These are phyloP conservation scores for Fusarium agapanthi DNA, from an alignment of 2,329 filamentous ascomycete genomes.

Conservation along the genomic window DNA sequence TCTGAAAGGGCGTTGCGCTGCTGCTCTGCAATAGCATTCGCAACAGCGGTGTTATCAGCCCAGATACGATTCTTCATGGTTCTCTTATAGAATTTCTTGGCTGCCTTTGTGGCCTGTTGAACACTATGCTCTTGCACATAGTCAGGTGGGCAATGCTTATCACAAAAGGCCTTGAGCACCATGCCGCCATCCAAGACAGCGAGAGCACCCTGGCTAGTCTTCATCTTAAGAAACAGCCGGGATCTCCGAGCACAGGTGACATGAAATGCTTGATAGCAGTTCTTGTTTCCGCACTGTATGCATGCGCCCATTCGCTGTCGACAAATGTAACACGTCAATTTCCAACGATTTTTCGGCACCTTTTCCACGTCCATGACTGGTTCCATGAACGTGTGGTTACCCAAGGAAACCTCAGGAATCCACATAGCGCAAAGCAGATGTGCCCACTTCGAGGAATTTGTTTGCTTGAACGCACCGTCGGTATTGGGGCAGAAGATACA, in stretches of 20 bases:
- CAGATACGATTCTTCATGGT: constrained; percentile 90
- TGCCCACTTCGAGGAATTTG: constrained; percentile 94
- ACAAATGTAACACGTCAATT: constrained; percentile 93
- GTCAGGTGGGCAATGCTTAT: constrained; percentile 91
- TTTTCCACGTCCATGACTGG: constrained; percentile 98
- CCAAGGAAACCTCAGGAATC: constrained; percentile 96
- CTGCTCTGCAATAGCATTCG: constrained; percentile 79
- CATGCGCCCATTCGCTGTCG: constrained; percentile 97
- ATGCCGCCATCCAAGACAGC: constrained; percentile 81
- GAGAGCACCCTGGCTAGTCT: constrained; percentile 82
- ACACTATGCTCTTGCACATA: constrained; percentile 89
- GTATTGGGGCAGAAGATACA: constrained; percentile 99
- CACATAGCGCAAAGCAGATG: constrained; percentile 97
- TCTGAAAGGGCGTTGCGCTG: constrained; percentile 71
- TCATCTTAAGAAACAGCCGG: constrained; percentile 94
- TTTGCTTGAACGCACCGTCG: constrained; percentile 98
- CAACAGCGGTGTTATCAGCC: constrained; percentile 89
- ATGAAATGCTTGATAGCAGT: constrained; percentile 96
- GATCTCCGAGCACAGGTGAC: constrained; percentile 93
- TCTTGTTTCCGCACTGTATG: constrained; percentile 98
- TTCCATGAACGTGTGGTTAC: constrained; percentile 97
- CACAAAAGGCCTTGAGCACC: constrained; percentile 92
- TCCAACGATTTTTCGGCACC: constrained; percentile 94
- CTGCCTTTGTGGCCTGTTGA: constrained; percentile 79
- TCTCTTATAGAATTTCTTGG: constrained; percentile 88